Evolutionary conservation across 108 stramenopile species (phyloP).

Genomic region (Cyclotella atomus): DNA sequence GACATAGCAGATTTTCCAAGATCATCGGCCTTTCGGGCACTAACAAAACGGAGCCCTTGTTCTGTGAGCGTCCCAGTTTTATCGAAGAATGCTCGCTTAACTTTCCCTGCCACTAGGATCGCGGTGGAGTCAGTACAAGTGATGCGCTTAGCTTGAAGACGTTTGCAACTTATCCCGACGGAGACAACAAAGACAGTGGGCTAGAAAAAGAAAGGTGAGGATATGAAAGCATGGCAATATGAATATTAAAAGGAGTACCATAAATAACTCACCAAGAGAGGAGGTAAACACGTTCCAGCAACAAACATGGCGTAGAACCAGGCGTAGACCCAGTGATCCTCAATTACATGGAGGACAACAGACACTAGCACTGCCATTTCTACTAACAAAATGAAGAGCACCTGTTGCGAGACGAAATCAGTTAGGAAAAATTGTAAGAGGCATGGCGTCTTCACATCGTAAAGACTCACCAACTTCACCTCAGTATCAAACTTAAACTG

Average conservation of each 20-base stretch:
- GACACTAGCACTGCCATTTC: constrained; percentile 55
- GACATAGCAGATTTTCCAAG: constrained; percentile 2
- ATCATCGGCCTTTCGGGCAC: constrained; percentile 20
- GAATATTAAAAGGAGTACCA: neutral
- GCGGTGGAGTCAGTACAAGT: constrained; percentile 70
- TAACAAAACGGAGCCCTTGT: constrained; percentile 66
- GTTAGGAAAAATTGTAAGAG: too few relatives aligned
- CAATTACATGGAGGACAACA: constrained; percentile 42
- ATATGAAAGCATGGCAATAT: neutral
- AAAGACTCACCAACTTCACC: constrained; percentile 43
- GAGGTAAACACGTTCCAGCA: constrained; percentile 15
- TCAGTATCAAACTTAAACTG: constrained; percentile 74
- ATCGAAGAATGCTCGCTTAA: constrained; percentile 79
- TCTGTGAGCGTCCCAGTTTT: constrained; percentile 86
- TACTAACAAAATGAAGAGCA: constrained; percentile 54
- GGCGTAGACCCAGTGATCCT: constrained; percentile 57
- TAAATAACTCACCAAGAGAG: neutral
- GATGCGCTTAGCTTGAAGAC: constrained; percentile 59
- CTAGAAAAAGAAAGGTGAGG: neutral
- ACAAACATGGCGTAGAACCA: constrained; percentile 42
- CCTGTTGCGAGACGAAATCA: neutral
- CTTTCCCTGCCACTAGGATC: constrained; percentile 85
- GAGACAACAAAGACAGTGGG: constrained; percentile 76
- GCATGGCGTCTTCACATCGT: too few relatives aligned
- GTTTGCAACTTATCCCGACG: constrained; percentile 62